Base-by-base conservation (phyloP, 148 eudicot genomes). In the Vaccinium myrtillus region DNA sequence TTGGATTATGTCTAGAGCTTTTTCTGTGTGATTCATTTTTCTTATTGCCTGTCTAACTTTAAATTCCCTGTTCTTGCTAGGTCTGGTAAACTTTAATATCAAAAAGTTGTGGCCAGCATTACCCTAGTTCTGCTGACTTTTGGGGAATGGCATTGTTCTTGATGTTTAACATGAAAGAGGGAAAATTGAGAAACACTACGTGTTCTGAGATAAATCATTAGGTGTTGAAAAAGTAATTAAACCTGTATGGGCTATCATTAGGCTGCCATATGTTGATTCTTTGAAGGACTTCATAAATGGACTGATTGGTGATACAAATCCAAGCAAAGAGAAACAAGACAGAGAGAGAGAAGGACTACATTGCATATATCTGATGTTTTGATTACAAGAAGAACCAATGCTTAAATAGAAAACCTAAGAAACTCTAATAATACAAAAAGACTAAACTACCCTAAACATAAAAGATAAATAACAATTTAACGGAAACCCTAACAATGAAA, bases 181-280 rank as follows among this genome's bases (percentile, higher is more conserved):
- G 83, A 46, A 81, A 50, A 27, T 16, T 6, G 36, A n/a, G 56
- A 15, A 69, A 14, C 7, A 27, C 18, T 49, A 49, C 39, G 10
- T 67, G 49, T 69, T 49, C n/a, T 15, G 12, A 65, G 73, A 43
- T 14, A 81, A 61, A 39, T 43, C 46, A 15, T 56, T 39, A 80
- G 71, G 8, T 39, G 36, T 46, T 81, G 54, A 46, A 63, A n/a
- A 65, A 48, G 50, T 61, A 79, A 18, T 55, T 58, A 79, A 81
- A 81, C 49, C 55, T 80, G 18, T 80, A 63, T 55, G 19, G 13
- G 51, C 11, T 36, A 18, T 80, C 32, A 18, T 23, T n/a, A 81
- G 55, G 16, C 50, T 61, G 83, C 75, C 74, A 5, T 43, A 6
- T 5, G 7, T 59, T 46, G 56, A 46, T 23, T 67, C 15, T 13